A percentile compares a stretch with the other conserved stretches of the same genome.
Conservation (phyloP, 2,329 filamentous ascomycete species). For the Thelonectria blattea region DNA sequence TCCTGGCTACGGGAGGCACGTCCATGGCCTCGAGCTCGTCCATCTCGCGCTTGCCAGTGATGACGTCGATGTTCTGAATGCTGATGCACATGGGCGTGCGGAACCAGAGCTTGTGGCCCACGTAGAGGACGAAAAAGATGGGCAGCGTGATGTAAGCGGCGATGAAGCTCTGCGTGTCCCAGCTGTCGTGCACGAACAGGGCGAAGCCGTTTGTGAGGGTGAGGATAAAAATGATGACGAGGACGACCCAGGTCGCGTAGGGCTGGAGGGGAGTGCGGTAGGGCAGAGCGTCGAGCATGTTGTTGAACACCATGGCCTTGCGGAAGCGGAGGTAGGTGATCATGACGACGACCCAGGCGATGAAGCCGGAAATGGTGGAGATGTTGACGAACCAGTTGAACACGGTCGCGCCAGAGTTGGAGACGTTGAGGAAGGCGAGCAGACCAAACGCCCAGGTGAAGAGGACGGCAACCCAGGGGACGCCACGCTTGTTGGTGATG, state of each 20-base stretch:
- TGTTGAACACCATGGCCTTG: constrained; percentile 58
- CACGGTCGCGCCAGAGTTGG: constrained; percentile 64
- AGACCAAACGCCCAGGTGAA: constrained; percentile 64
- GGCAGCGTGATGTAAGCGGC: constrained; percentile 68
- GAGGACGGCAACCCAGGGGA: constrained; percentile 61
- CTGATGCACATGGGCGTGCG: constrained; percentile 23
- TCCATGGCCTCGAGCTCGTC: constrained; percentile 61
- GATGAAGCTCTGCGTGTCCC: constrained; percentile 67
- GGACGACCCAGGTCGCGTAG: constrained; percentile 67
- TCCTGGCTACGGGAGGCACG: constrained; percentile 54
- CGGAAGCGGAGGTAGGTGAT: constrained; percentile 66
- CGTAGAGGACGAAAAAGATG: constrained; percentile 65
- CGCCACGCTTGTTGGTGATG: constrained; percentile 64
- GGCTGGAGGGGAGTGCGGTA: constrained; percentile 62
- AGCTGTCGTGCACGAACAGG: constrained; percentile 71
- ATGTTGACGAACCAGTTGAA: constrained; percentile 70
- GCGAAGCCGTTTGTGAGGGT: constrained; percentile 78
- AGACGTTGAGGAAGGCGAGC: constrained; percentile 73
- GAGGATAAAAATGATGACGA: constrained; percentile 65
- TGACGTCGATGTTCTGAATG: constrained; percentile 22
- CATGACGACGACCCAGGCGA: constrained; percentile 65
- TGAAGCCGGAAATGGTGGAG: constrained; percentile 65
- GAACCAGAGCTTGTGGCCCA: constrained; percentile 54
- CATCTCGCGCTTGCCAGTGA: constrained; percentile 67
- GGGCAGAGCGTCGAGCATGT: constrained; percentile 54